These are phyloP conservation scores for Trapa incisa DNA, from an alignment of 345 rosid genomes.

Conservation along the genomic window DNA sequence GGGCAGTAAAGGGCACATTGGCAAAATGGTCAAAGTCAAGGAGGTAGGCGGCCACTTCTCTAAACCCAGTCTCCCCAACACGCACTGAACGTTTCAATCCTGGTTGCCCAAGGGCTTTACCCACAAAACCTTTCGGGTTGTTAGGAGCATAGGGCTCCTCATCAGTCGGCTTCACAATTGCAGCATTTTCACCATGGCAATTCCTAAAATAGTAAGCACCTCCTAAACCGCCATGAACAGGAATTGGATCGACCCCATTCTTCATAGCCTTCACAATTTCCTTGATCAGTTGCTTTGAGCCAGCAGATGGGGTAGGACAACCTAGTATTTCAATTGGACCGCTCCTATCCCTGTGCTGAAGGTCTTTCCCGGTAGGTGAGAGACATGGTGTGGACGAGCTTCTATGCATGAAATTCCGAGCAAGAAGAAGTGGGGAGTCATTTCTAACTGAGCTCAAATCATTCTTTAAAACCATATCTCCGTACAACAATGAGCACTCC, in stretches of 20 bases:
- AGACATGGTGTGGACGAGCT: slow-evolving; percentile 37
- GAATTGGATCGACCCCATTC: slow-evolving; percentile 22
- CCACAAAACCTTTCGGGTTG: slow-evolving; percentile 36
- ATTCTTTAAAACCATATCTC: slow-evolving; percentile 28
- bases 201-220: slow-evolving; percentile 32
- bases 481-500: slow-evolving; percentile 27
- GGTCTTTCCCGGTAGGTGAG: slow-evolving; percentile 26
- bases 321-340: slow-evolving; percentile 31
- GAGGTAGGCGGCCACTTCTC: slow-evolving; percentile 39
- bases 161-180: slow-evolving; percentile 34
- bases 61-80: slow-evolving; percentile 33
- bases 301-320: slow-evolving; percentile 16
- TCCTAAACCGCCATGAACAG: slow-evolving; percentile 27
- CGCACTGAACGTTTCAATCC: slow-evolving; percentile 32
- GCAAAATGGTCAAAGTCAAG: slow-evolving; percentile 34
- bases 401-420: slow-evolving; percentile 26
- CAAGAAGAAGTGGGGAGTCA: slow-evolving; percentile 27
- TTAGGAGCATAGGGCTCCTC: slow-evolving; percentile 39
- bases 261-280: slow-evolving; percentile 27
- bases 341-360: slow-evolving; percentile 25
- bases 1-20: slow-evolving; percentile 31
- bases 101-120: slow-evolving; percentile 32
- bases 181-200: slow-evolving; percentile 19
- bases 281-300: slow-evolving; percentile 15
- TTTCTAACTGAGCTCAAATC: slow-evolving; percentile 30